Evolutionary conservation across 805 yeast genomes (phyloP).

Genomic region (Debaryomyces tyrocola): DNA sequence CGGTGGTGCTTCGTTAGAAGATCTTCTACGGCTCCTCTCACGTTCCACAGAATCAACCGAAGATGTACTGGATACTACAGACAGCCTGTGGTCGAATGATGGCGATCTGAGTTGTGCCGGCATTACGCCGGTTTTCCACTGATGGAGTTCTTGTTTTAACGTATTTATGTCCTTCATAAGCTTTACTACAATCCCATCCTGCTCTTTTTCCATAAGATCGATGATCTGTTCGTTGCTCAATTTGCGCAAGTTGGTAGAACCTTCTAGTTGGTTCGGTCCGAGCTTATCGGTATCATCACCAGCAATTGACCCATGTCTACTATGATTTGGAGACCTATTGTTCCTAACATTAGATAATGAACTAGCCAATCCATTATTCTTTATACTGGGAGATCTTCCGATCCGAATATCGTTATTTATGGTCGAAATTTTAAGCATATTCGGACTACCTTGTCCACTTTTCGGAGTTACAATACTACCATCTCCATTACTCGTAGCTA

Average conservation of each 20-base stretch:
- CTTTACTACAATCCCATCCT: slow-evolving; percentile 69
- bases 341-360: slow-evolving; percentile 6
- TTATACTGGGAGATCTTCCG: slow-evolving; percentile 7
- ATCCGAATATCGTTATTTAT: slow-evolving; percentile 10
- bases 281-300: slow-evolving; percentile 3
- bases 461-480: not conserved
- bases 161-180: slow-evolving; percentile 60
- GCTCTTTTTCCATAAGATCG: slow-evolving; percentile 69
- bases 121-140: slow-evolving; percentile 21
- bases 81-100: not conserved
- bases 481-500: too few species aligned
- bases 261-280: not conserved
- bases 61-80: not conserved
- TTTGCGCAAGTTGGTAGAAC: slow-evolving; percentile 1
- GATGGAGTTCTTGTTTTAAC: slow-evolving; percentile 54
- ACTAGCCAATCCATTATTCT: not conserved
- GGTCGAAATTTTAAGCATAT: slow-evolving; percentile 7
- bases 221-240: slow-evolving; percentile 49
- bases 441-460: not conserved
- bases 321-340: slow-evolving; percentile 6
- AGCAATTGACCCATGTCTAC: slow-evolving; percentile 3
- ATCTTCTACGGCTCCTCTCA: not conserved
- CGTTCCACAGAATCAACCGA: not conserved
- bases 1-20: not conserved
- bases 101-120: not conserved